A percentile compares a stretch with the other conserved stretches of the same genome.
Conservation (phyloP, 1,284 basidiomycete species). For the Ustilago crameri region DNA sequence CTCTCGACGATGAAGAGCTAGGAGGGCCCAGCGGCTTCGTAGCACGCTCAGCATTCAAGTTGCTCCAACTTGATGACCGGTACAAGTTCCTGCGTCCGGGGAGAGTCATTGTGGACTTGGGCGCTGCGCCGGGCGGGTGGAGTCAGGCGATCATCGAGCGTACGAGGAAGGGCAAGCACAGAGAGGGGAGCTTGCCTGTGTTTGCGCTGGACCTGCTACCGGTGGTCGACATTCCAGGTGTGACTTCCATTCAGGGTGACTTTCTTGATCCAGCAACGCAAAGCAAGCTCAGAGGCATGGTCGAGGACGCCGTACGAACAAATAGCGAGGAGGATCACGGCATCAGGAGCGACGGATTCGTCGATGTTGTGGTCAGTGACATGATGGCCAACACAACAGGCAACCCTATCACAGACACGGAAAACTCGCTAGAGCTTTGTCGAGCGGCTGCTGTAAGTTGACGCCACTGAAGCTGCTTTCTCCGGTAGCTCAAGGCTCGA, state of each 20-base stretch:
- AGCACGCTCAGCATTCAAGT: conserved; percentile 61
- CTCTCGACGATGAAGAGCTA: conserved; percentile 7
- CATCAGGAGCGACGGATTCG: conserved; percentile 14
- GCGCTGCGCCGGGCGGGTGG: conserved; percentile 64
- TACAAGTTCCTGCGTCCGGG: conserved; percentile 50
- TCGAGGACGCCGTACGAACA: conserved; percentile 5
- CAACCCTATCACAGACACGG: conserved; percentile 47
- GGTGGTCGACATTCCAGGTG: conserved; percentile 29
- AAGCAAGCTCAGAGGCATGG: conserved; percentile 17
- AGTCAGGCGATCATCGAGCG: conserved; percentile 54
- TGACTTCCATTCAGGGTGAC: conserved; percentile 51
- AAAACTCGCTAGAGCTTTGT: conserved; percentile 45
- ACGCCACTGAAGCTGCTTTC: not conserved
- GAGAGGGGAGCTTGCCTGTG: conserved; percentile 4
- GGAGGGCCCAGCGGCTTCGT: conserved; percentile 27
- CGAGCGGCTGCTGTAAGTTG: conserved; percentile 27
- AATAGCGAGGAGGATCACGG: not conserved
- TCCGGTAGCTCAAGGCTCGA: too few relatives aligned
- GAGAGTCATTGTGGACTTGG: conserved; percentile 56
- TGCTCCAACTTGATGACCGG: conserved; percentile 53
- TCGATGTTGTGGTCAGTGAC: conserved; percentile 61
- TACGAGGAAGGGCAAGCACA: conserved; percentile 4
- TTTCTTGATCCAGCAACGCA: conserved; percentile 42
- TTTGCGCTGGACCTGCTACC: conserved; percentile 58
- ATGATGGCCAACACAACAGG: conserved; percentile 63